Evolutionary conservation across 2,329 filamentous ascomycete genomes (phyloP).

Genomic region (Trichophyton benhamiae): DNA sequence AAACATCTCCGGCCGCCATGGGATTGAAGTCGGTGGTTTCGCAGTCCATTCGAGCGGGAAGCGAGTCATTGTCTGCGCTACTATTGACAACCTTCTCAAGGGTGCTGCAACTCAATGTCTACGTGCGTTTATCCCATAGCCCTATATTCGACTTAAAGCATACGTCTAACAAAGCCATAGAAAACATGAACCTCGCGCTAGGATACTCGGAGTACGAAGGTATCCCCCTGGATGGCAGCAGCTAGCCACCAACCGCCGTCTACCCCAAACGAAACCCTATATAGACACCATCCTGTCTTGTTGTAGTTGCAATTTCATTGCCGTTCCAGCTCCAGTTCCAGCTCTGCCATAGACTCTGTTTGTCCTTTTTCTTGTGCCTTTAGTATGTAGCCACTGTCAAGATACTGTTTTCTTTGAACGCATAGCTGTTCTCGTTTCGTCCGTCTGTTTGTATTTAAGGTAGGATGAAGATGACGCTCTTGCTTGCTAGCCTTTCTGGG

Average conservation of each 20-base stretch:
- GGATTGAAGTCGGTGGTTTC: constrained; percentile 88
- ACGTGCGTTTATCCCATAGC: constrained; percentile 46
- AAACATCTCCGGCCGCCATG: constrained; percentile 70
- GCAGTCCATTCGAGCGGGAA: constrained; percentile 83
- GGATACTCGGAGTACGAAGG: constrained; percentile 82
- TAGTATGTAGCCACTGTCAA: background rate
- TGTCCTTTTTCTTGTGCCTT: background rate
- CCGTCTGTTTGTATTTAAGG: background rate
- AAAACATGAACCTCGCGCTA: constrained; percentile 90
- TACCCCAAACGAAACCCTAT: background rate
- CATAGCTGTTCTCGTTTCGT: background rate
- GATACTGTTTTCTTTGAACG: no score
- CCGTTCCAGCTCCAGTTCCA: background rate
- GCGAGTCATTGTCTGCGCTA: constrained; percentile 85
- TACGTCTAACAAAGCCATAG: constrained; percentile 29
- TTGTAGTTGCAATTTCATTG: background rate
- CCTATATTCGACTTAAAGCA: background rate
- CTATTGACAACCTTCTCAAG: constrained; percentile 89
- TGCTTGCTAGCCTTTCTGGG: background rate
- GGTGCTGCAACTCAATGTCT: constrained; percentile 86
- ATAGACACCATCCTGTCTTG: background rate
- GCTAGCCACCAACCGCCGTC: background rate
- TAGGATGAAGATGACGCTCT: background rate
- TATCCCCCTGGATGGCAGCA: constrained; percentile 49
- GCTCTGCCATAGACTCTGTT: no score